Evolutionary conservation across 1,284 basidiomycete genomes (phyloP), one percentile per base, ranked within the genome.

Genomic region (Rhizoctonia solani): DNA sequence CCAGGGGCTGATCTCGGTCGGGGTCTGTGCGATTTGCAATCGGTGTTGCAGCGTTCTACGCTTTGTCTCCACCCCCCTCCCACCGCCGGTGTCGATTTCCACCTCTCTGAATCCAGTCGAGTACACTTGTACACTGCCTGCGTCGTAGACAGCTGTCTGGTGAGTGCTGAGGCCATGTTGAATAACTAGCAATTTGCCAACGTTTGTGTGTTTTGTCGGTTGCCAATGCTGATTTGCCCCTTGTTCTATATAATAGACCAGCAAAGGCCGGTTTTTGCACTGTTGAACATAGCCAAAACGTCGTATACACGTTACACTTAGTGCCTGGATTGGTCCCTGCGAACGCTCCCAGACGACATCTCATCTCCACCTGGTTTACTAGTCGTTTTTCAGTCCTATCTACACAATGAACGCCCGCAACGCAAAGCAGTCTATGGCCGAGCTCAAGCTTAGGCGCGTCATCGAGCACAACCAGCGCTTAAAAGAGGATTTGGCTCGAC

Each of bases 391-490:
- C 58, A 61, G 16, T 30, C 32, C 58, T 25, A 16, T 37, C 37
- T 11, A 44, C 63, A 75, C 68, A 74, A 92, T 87, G 85, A 86
- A 82, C 75, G 77, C 78, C 68, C 81, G 85, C 71, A 83, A 82
- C 42, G 84, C 84, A 73, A 86, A 85, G 80, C 90, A 92, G 81
- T 89, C 90, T 73, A 96, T 98, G 93, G 92, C 91, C 61, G 95
- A 98, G 84, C 87, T 98, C 75, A 97, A 96, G 85, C 88, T 98
- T 71, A 86, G 95, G 54, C 83, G 95, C 67, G 81, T 98, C 72
- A 87, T 88, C 69, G 95, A 98, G 81, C 94, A 98, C 79, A 98
- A 98, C 76, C 87, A 90, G 76, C 84, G 95, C 69, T 79, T 98
- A 73, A 82, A 87, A 74, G 95, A 98, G 79, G 95, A 98, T 76